Base-by-base conservation (phyloP, 345 rosid species). In the Draba incana region DNA sequence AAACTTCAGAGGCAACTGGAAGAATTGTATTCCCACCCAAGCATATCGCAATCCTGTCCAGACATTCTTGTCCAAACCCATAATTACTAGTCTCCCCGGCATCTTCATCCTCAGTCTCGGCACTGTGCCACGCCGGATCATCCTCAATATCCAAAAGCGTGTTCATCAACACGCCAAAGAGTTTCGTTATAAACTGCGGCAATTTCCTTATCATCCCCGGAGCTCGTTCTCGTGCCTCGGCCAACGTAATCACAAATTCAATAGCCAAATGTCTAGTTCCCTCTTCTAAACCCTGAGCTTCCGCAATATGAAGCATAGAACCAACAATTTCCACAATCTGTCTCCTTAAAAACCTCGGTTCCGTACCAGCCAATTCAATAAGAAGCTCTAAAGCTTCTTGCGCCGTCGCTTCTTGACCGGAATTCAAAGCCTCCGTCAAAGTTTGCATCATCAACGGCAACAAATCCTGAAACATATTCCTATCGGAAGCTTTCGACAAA, bases 181-280 rank as follows among this genome's bases (percentile, higher is more conserved):
- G 60, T 59, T 84, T 83, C 64, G 75, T 86, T n/a, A 84, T 81
- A 33, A 86, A 86, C 76, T 83, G 89, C 0, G 92, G 92, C 75
- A 86, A 68, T 74, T 86, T 86, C 78, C 92, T 83, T 76, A 86
- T 83, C 92, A 86, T 86, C 50, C 92, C 92, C 0, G 92, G 92
- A 1, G 92, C 92, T 74, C 84, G 81, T 75, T 86, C 92, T 55
- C 92, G 77, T 1, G 92, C 87, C 77, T 86, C 92, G 0, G 89
- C 87, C 52, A 86, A 71, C 0, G 92, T 84, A 0, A 86, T 74
- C 15, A 86, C 83, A 66, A 86, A 86, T 77, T 86, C 92, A 39
- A 86, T 64, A 0, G 81, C 89, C 79, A 87, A 72, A 33, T 87
- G 87, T 35, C 89, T 63, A 0, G 89, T 87, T 28, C 90, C 90